phyloP scores from a whole-genome alignment of 2,329 filamentous ascomycete genomes.

The Colletotrichum sp. region DNA sequence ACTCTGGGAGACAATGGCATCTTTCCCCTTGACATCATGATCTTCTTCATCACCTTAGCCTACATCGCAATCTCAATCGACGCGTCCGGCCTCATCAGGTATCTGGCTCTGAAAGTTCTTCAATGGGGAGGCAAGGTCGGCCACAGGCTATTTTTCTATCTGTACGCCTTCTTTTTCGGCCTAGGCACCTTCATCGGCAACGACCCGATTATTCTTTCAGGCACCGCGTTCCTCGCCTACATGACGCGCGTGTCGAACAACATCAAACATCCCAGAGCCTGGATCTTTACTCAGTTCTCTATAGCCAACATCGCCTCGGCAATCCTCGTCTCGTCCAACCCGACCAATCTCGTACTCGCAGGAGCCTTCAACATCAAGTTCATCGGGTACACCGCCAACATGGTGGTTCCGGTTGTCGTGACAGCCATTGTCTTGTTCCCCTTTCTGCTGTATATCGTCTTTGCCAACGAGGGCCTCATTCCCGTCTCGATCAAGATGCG shows the following conservation, averaged over 20 bases:
- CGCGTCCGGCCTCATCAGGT: conserved; percentile 75
- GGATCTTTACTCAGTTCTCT: conserved; percentile 76
- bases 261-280: conserved; percentile 71
- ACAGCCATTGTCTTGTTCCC: conserved; percentile 74
- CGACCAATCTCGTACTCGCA: conserved; percentile 76
- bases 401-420: conserved; percentile 74
- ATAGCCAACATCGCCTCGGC: conserved; percentile 77
- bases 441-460: conserved; percentile 73
- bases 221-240: conserved; percentile 77
- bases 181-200: conserved; percentile 75
- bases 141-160: conserved; percentile 72
- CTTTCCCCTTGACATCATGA: conserved; percentile 74
- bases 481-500: conserved; percentile 72
- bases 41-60: conserved; percentile 75
- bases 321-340: conserved; percentile 79
- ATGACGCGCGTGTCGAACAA: conserved; percentile 79
- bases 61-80: conserved; percentile 83
- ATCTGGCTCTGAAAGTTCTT: conserved; percentile 72
- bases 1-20: conserved; percentile 71
- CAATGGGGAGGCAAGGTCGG: conserved; percentile 72
- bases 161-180: conserved; percentile 75
- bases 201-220: conserved; percentile 76
- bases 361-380: conserved; percentile 77
- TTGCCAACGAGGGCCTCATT: conserved; percentile 67
- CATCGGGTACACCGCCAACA: conserved; percentile 77